Percentiles rank a stretch among this genome's conserved stretches.
Evolutionary conservation across 2,329 filamentous ascomycete genomes (phyloP).

Genomic region (Aphanocladium album): DNA sequence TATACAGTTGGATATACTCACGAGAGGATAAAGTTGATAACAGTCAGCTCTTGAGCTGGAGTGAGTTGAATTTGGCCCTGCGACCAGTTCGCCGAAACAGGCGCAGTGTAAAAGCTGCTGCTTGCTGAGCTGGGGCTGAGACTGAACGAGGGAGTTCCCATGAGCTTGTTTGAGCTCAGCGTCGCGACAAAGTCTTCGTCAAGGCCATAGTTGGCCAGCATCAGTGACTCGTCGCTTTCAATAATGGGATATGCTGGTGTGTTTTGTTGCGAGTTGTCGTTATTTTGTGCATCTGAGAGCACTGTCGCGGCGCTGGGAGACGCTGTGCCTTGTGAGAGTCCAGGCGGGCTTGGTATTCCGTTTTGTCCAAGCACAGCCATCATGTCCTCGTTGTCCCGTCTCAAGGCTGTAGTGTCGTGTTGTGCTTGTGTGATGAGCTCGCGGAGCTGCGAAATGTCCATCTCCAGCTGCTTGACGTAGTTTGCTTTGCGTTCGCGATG

Average conservation of each 20-base stretch:
- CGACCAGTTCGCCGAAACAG: constrained; percentile 17
- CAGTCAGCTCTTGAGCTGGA: constrained; percentile 37
- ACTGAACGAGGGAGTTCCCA: constrained; percentile 40
- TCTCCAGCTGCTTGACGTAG: constrained; percentile 50
- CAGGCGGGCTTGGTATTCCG: constrained; percentile 20
- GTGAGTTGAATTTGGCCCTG: constrained; percentile 25
- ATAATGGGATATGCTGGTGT: constrained; percentile 5
- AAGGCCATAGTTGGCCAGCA: constrained; percentile 28
- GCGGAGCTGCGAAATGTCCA: constrained; percentile 43
- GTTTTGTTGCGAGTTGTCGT: neutral
- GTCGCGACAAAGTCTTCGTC: constrained; percentile 36
- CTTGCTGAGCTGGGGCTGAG: constrained; percentile 28
- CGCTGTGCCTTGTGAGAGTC: constrained; percentile 4
- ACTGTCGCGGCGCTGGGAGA: constrained; percentile 6
- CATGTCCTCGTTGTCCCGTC: constrained; percentile 40
- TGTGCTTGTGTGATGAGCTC: constrained; percentile 41
- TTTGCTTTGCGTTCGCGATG: constrained; percentile 53
- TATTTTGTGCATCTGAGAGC: constrained; percentile 10
- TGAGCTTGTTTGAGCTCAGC: constrained; percentile 35
- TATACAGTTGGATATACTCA: constrained; percentile 25
- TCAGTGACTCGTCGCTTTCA: neutral
- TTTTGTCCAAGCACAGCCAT: constrained; percentile 26
- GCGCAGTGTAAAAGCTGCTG: constrained; percentile 17
- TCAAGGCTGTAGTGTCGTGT: constrained; percentile 32
- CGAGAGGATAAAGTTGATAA: constrained; percentile 51